Percentiles rank a stretch among this genome's conserved stretches.
Evolutionary conservation across 2,329 filamentous ascomycete genomes (phyloP).

Genomic region (Tolypocladium capitatum): DNA sequence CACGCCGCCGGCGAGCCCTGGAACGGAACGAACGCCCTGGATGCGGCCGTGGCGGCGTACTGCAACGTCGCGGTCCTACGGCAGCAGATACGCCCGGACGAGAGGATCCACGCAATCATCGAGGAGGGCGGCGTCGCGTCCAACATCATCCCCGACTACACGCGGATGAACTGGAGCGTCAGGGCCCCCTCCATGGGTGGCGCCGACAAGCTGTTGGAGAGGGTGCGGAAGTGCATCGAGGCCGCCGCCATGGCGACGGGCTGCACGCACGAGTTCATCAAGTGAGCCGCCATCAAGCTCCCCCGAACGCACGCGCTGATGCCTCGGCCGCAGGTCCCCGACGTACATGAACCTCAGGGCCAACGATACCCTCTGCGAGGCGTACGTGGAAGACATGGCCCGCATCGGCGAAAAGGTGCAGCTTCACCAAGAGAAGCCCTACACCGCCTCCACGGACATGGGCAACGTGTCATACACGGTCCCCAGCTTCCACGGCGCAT

Average conservation of each 20-base stretch:
- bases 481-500: too few relatives aligned
- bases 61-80: constrained; percentile 21
- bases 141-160: constrained; percentile 26
- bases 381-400: too few relatives aligned
- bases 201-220: constrained; percentile 12
- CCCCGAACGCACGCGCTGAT: too few relatives aligned
- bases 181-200: constrained; percentile 19
- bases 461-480: too few relatives aligned
- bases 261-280: constrained; percentile 20
- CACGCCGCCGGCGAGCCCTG: constrained; percentile 23
- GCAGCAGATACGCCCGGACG: constrained; percentile 23
- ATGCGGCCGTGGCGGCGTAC: constrained; percentile 22
- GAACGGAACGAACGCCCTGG: constrained; percentile 23
- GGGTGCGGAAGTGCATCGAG: constrained; percentile 23
- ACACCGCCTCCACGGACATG: too few relatives aligned
- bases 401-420: too few relatives aligned
- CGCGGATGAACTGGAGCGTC: constrained; percentile 25
- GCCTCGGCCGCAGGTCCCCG: too few relatives aligned
- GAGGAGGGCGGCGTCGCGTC: constrained; percentile 19
- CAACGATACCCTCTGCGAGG: too few relatives aligned
- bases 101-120: constrained; percentile 24
- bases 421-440: too few relatives aligned
- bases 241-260: constrained; percentile 20
- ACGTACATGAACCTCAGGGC: too few relatives aligned
- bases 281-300: constrained; percentile 12